A percentile compares a stretch with the other conserved stretches of the same genome.
Conservation (phyloP, 1,284 basidiomycete genomes). For the Cryptococcus amylolentus region DNA sequence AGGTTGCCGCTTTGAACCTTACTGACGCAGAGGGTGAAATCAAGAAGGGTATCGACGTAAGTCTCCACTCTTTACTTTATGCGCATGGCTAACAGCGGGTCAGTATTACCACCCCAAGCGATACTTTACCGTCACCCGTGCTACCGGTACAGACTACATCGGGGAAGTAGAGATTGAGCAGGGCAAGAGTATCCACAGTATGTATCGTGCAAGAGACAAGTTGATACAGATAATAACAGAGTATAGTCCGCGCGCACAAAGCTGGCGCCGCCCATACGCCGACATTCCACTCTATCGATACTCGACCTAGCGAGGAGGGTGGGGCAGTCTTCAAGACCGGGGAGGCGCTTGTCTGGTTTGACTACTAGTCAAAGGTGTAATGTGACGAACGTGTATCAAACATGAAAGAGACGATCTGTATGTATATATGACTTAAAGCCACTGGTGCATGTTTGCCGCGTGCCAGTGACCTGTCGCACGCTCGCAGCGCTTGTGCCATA, state of each 20-base stretch:
- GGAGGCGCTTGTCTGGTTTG: conserved; percentile 36
- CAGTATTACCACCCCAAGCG: conserved; percentile 41
- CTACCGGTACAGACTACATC: conserved; percentile 35
- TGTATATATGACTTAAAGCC: too few relatives aligned
- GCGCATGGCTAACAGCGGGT: neutral
- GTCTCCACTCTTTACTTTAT: neutral
- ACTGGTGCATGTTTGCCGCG: too few relatives aligned
- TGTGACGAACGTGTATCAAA: too few relatives aligned
- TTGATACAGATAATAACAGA: neutral
- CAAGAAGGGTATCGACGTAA: conserved; percentile 38
- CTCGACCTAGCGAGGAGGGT: conserved; percentile 31
- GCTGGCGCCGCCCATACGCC: conserved; percentile 16
- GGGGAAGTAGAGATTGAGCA: conserved; percentile 41
- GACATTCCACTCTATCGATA: conserved; percentile 41
- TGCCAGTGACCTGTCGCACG: too few relatives aligned
- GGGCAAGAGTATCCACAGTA: conserved; percentile 39
- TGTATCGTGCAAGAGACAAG: conserved; percentile 1
- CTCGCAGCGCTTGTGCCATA: too few relatives aligned
- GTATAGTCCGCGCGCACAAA: conserved; percentile 34
- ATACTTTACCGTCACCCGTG: conserved; percentile 34
- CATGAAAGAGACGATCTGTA: too few relatives aligned
- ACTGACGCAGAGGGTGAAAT: conserved; percentile 19
- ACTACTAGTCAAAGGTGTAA: conserved; percentile 21
- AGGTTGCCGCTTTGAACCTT: conserved; percentile 33
- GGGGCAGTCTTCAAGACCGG: conserved; percentile 39